phyloP scores from a whole-genome alignment of 2,329 filamentous ascomycete genomes.

The Phaeosphaeriaceae sp. region DNA sequence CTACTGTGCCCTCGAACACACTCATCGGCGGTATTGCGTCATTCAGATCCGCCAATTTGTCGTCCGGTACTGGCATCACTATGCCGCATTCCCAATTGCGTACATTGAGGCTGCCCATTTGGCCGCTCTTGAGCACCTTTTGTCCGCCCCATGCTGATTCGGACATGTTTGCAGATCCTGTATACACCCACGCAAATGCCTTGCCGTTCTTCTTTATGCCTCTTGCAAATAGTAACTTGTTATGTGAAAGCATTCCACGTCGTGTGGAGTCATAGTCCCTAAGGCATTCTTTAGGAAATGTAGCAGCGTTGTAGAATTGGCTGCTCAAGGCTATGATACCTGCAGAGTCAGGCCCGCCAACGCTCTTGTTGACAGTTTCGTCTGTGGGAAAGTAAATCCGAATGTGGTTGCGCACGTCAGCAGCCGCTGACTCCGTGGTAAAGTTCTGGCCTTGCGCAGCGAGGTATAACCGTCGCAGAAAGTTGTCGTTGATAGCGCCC shows the following conservation, averaged over 20 bases:
- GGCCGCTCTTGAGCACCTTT: conserved; percentile 72
- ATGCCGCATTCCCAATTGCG: conserved; percentile 98
- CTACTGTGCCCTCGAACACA: conserved; percentile 64
- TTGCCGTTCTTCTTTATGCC: conserved; percentile 34
- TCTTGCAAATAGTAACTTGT: conserved; percentile 69
- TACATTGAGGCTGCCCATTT: conserved; percentile 73
- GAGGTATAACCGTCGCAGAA: conserved; percentile 68
- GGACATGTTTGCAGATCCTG: conserved; percentile 90
- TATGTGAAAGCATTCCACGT: conserved; percentile 82
- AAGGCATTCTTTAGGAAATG: conserved; percentile 76
- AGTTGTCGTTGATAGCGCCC: conserved; percentile 74
- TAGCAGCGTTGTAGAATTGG: conserved; percentile 73
- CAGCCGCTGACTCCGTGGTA: neutral
- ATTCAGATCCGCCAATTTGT: conserved; percentile 18
- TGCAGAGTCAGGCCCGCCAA: conserved; percentile 67
- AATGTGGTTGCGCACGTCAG: conserved; percentile 23
- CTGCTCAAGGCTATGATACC: conserved; percentile 84
- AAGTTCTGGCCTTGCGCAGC: conserved; percentile 58
- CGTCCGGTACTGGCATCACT: conserved; percentile 66
- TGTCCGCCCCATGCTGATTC: conserved; percentile 93
- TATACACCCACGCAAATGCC: conserved; percentile 76
- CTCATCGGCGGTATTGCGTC: conserved; percentile 47
- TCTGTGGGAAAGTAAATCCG: conserved; percentile 45
- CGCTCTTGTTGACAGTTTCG: conserved; percentile 64
- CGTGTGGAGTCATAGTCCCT: conserved; percentile 78